These are phyloP conservation scores for Phyllostachys edulis DNA, from an alignment of 176 grass and related monocot genomes.

Conservation along the genomic window DNA sequence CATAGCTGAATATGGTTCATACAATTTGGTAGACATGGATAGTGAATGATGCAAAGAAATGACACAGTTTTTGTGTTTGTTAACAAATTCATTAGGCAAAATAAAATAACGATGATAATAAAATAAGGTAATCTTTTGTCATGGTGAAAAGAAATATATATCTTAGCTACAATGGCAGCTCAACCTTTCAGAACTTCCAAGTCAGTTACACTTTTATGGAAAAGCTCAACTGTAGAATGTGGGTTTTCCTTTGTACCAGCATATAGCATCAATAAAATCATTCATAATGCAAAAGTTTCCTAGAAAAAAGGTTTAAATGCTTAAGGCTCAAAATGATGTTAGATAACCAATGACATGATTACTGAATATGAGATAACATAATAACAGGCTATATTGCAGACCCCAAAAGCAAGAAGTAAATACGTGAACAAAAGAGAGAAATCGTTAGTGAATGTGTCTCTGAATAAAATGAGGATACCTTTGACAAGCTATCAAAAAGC, in stretches of 20 bases:
- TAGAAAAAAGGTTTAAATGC: neutral
- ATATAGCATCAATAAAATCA: conserved; percentile 2
- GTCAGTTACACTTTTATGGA: neutral
- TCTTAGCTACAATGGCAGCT: neutral
- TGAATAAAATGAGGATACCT: conserved; percentile 49
- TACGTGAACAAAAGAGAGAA: conserved; percentile 5
- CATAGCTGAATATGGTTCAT: neutral
- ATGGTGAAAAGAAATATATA: neutral
- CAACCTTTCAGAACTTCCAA: conserved; percentile 12
- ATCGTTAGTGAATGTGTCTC: neutral
- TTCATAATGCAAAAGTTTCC: neutral
- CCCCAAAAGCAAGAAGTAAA: neutral
- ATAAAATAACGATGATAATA: conserved; percentile 3
- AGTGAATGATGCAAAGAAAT: neutral
- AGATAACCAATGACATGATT: neutral
- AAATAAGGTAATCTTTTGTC: neutral
- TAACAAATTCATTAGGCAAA: conserved; percentile 11
- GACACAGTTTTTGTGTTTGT: neutral
- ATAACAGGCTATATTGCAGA: neutral
- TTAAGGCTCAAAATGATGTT: conserved; percentile 15
- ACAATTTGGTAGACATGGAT: neutral
- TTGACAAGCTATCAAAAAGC: conserved; percentile 94
- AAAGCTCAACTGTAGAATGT: neutral
- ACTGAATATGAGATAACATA: neutral
- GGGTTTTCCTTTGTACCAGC: neutral